phyloP scores from a whole-genome alignment of 345 rosid genomes.

The Moringa oleifera region DNA sequence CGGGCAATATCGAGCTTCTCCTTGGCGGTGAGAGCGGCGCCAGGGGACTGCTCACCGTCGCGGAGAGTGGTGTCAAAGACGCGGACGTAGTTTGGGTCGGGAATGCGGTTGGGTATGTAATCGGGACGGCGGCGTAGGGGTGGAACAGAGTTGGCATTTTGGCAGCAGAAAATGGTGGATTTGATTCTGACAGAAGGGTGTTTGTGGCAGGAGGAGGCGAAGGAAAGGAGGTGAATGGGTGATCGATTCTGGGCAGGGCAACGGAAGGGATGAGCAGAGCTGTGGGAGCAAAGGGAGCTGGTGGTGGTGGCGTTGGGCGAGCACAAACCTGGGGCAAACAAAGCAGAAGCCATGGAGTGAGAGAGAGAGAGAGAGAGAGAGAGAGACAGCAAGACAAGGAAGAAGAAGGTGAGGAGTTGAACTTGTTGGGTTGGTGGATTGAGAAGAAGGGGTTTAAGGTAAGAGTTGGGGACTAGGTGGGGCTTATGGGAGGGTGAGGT shows the following conservation, averaged over 20 bases:
- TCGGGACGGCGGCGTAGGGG: constrained; percentile 43
- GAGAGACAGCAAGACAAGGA: too few relatives aligned
- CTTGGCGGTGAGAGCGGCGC: constrained; percentile 89
- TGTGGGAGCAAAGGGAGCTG: constrained; percentile 18
- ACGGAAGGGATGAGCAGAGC: constrained; percentile 14
- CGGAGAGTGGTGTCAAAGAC: constrained; percentile 96
- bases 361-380: too few relatives aligned
- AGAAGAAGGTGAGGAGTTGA: too few relatives aligned
- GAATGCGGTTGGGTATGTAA: constrained; percentile 64
- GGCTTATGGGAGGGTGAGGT: too few relatives aligned
- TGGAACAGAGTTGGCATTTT: constrained; percentile 9
- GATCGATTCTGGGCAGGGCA: not conserved
- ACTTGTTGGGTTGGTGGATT: too few relatives aligned
- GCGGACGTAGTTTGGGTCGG: constrained; percentile 74
- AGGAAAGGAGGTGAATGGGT: constrained; percentile 10
- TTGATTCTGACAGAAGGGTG: constrained; percentile 11
- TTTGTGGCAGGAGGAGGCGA: constrained; percentile 13
- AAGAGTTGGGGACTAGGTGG: too few relatives aligned
- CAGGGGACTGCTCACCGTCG: constrained; percentile 98
- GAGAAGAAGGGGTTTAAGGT: too few relatives aligned
- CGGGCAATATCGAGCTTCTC: constrained; percentile 88
- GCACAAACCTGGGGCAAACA: too few relatives aligned
- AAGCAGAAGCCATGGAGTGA: too few relatives aligned
- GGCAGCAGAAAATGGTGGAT: constrained; percentile 23
- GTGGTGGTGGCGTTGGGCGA: not conserved